Base-by-base conservation (phyloP, 768 basidiomycete species). In the Lyophyllum atratum region DNA sequence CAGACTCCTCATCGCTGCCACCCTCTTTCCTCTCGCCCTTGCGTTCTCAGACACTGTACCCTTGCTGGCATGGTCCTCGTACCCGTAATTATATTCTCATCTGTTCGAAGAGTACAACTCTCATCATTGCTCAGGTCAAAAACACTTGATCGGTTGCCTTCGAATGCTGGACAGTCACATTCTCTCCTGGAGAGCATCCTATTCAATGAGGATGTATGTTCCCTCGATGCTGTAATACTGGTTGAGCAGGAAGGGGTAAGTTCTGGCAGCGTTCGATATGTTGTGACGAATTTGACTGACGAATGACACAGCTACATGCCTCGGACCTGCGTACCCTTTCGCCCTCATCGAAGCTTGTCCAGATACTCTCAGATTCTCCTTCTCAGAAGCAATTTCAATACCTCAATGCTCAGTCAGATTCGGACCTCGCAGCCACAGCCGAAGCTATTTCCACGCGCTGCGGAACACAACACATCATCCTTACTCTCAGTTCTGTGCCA, bases 211-310 rank as follows among this genome's bases (percentile, higher is more conserved):
- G 77, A 79, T 53, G 52, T 89, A 4, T 92, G 91, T 66, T 73
- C 74, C 17, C 80, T 85, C 58, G 87, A 90, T 64, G 84, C 85
- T 28, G 68, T 93, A 12, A 74, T 92, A 8, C 66, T 92, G 10
- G 74, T 91, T 40, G 80, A 89, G 60, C 90, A 92, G 50, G 83
- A 86, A 10, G 88, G 89, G 22, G 91, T 92, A 68, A 58, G 86
- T 77, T 11, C 14, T 22, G 29, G 17, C 52, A 33, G 42, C 2
- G 29, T 56, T 24, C 29, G 22, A n/a, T 43, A 15, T 40, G 17
- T 22, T 21, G 24, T 17, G 49, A 24, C 15, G 31, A 49, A 42
- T 24, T 50, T 29, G 34, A 51, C 29, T 48, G 43, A 25, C 54
- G 22, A 29, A 59, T 63, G 51, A 24, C 40, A 10, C 64, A 92